phyloP scores from a whole-genome alignment of 176 grass and related monocot genomes.

The Cymbopogon citratus region DNA sequence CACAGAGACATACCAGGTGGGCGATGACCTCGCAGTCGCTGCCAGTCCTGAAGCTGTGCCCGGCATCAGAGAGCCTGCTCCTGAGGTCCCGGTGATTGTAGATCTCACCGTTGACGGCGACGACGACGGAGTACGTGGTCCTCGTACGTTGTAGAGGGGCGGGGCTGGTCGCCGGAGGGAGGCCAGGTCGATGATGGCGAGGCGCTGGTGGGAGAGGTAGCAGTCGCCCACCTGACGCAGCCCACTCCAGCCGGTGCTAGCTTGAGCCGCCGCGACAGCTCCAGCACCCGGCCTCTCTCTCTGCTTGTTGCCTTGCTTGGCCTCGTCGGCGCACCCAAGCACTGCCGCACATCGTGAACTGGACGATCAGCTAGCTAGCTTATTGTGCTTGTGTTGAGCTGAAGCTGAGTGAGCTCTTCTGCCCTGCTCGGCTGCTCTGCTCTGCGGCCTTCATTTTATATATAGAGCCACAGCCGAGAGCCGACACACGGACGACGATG shows the following conservation, averaged over 20 bases:
- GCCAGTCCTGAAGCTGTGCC: conserved; percentile 72
- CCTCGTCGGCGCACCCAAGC: conserved; percentile 44
- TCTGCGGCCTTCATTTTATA: not conserved
- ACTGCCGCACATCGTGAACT: conserved; percentile 58
- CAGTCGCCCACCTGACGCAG: conserved; percentile 45
- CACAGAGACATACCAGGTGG: conserved; percentile 47
- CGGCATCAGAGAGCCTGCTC: conserved; percentile 11
- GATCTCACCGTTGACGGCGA: conserved; percentile 85
- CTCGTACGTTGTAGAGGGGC: conserved; percentile 75
- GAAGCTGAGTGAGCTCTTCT: too few relatives aligned
- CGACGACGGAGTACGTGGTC: conserved; percentile 52
- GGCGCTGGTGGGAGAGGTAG: conserved; percentile 73
- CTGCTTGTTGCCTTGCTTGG: conserved; percentile 39
- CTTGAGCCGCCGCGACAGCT: conserved; percentile 75
- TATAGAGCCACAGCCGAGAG: not conserved
- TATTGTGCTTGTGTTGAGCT: not conserved
- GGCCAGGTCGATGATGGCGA: conserved; percentile 71
- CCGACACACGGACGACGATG: too few relatives aligned
- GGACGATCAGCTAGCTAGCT: not conserved
- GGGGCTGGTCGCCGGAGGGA: conserved; percentile 83
- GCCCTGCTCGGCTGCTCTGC: not conserved
- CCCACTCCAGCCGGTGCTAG: conserved; percentile 73
- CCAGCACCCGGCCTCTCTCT: conserved; percentile 45
- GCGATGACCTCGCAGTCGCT: conserved; percentile 92
- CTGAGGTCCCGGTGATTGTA: conserved; percentile 78